phyloP scores from a whole-genome alignment of 2,329 filamentous ascomycete genomes.

The Xylariomycetidae sp. region DNA sequence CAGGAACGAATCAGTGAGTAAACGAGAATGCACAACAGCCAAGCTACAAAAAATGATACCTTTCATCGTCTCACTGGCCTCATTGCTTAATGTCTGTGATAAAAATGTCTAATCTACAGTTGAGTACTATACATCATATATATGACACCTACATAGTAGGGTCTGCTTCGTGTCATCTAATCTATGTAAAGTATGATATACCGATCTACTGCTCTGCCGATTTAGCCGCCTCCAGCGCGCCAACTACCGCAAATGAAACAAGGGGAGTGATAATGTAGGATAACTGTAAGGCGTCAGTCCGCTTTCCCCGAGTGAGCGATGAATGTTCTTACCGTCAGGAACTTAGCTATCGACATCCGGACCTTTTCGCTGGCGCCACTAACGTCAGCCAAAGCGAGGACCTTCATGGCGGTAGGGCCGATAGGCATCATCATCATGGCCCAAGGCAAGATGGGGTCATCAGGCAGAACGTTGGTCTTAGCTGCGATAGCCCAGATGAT shows the following conservation, averaged over 20 bases:
- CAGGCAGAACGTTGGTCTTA: constrained; percentile 38
- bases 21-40: no score
- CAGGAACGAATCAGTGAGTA: no score
- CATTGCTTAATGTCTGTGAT: no score
- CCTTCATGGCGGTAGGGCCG: constrained; percentile 50
- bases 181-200: no score
- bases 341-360: constrained; percentile 17
- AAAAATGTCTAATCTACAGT: no score
- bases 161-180: no score
- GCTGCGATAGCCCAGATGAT: constrained; percentile 45
- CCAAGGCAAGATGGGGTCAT: constrained; percentile 55
- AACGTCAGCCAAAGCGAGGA: constrained; percentile 44
- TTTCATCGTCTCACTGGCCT: no score
- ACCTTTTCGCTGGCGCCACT: constrained; percentile 11
- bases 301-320: not conserved
- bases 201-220: no score
- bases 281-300: constrained; percentile 8
- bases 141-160: no score
- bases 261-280: constrained; percentile 16
- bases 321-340: constrained; percentile 12
- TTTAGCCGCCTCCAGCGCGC: constrained; percentile 15
- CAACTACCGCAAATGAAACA: constrained; percentile 15
- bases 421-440: constrained; percentile 56
- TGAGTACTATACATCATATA: no score
- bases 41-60: no score